Evolutionary conservation across 257 asterid species (phyloP), one percentile per base, ranked within the genome.

Genomic region (Jasminum sambac): DNA sequence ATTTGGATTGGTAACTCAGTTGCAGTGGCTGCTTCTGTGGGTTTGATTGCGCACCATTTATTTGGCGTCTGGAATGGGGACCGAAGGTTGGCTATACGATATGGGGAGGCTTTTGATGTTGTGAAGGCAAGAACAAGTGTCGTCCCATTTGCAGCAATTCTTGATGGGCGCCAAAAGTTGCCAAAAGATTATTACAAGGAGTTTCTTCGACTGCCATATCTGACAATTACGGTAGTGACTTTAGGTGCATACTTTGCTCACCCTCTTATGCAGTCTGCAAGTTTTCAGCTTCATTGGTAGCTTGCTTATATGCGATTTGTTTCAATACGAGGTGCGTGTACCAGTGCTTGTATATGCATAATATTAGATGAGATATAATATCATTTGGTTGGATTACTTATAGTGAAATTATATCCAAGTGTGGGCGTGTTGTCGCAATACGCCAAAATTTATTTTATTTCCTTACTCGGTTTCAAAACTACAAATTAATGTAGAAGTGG

Each of bases 51-150:
- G 5, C 99, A 95, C 89, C 99, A 95, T 79, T 77, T 95, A 14
- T 89, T 91, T 74, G 98, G 99, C 11, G 96, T 83, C 24, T 91
- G 99, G 99, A 95, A 88, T 65, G 99, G 99, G 25, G 99, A 95
- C 77, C 80, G 98, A 19, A 85, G 99, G 72, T 73, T 95, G 79
- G 90, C 86, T 50, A 82, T 81, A 11, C 80, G 98, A 30, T 78
- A 91, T 19, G 99, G 98, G 4, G 93, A 89, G 72, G 97, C 89
- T 64, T 95, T 95, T 58, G 90, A 95, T 76, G 86, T 7, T 3
- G 88, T 95, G 21, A 91, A 89, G 82, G 76, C 70, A 68, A 85
- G 98, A 79, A 95, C 98, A 1, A 95, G 99, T 26, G 73, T 89
- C n/a, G 64, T 88, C 8, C 99, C 99, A 0, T 95, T 95, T 77